These are phyloP conservation scores for Melastoma candidum DNA, from an alignment of 441 rosid species.

Conservation along the genomic window DNA sequence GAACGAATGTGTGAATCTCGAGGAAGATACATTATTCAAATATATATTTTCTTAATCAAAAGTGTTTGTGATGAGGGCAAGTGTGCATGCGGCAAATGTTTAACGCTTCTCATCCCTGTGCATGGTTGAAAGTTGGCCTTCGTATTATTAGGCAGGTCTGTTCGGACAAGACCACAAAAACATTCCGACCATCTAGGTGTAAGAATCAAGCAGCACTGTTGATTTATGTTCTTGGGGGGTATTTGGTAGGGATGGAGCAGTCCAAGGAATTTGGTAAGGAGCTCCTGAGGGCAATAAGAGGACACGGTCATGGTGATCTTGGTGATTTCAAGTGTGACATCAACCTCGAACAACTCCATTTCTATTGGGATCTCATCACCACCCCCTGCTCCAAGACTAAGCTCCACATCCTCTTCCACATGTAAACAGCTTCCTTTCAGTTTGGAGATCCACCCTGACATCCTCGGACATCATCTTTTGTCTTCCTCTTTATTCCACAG, in stretches of 20 bases:
- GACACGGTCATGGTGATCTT: neutral
- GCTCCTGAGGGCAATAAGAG: constrained; percentile 34
- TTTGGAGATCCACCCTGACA: neutral
- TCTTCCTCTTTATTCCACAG: constrained; percentile 7
- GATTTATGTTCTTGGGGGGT: neutral
- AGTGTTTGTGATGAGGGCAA: no score
- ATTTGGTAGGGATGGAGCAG: constrained; percentile 28
- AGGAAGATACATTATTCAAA: neutral
- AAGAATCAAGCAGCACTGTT: neutral
- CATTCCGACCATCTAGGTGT: neutral
- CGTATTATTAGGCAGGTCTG: neutral
- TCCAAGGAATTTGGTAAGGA: constrained; percentile 29
- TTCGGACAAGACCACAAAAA: neutral
- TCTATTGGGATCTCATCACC: constrained; percentile 28
- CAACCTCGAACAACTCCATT: constrained; percentile 25
- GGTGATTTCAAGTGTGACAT: constrained; percentile 18
- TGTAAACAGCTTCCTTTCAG: constrained; percentile 17
- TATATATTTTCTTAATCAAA: neutral
- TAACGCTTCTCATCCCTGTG: no score
- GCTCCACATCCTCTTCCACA: constrained; percentile 30
- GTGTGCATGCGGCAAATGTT: no score
- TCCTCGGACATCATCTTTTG: neutral
- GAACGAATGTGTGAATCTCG: neutral
- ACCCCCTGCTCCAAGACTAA: constrained; percentile 27
- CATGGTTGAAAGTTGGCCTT: no score